These are phyloP conservation scores for Amphirosellinia nigrospora DNA, from an alignment of 495 filamentous ascomycete genomes.

Conservation along the genomic window DNA sequence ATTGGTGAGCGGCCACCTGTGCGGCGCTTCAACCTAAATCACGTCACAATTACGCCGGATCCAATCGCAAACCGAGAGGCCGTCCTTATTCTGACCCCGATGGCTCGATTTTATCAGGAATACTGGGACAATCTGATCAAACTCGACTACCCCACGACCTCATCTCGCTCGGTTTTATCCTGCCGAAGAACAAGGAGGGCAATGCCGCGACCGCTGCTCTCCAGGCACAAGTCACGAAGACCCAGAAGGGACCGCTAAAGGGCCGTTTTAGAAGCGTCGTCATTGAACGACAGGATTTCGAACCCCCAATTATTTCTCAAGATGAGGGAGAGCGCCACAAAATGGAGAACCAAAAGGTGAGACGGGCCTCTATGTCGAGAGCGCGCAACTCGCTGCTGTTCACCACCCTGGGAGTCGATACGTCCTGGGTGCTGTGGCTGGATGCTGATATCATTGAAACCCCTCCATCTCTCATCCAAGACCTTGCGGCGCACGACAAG, in stretches of 20 bases:
- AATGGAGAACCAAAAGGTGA: conserved; percentile 81
- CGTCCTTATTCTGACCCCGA: conserved; percentile 88
- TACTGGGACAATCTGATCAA: conserved; percentile 96
- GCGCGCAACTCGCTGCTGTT: conserved; percentile 94
- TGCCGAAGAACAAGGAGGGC: conserved; percentile 88
- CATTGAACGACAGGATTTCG: conserved; percentile 94
- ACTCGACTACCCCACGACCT: conserved; percentile 87
- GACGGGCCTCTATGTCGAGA: conserved; percentile 88
- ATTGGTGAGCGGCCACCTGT: conserved; percentile 79
- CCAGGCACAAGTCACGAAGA: conserved; percentile 82
- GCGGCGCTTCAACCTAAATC: conserved; percentile 91
- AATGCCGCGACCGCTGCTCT: conserved; percentile 80
- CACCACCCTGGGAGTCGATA: conserved; percentile 93
- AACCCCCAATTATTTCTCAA: conserved; percentile 79
- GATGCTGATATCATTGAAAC: conserved; percentile 93
- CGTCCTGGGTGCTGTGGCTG: conserved; percentile 96
- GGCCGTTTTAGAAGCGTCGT: conserved; percentile 89
- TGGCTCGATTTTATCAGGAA: conserved; percentile 87
- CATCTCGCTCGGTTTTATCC: conserved; percentile 94
- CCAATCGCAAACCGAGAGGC: conserved; percentile 81
- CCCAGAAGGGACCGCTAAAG: conserved; percentile 78
- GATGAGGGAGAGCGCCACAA: conserved; percentile 89
- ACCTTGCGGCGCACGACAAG: conserved; percentile 84
- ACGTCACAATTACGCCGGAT: conserved; percentile 78
- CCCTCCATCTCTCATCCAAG: conserved; percentile 84